Conservation (phyloP, 2,329 filamentous ascomycete genomes). For the Pezicula carpinea region DNA sequence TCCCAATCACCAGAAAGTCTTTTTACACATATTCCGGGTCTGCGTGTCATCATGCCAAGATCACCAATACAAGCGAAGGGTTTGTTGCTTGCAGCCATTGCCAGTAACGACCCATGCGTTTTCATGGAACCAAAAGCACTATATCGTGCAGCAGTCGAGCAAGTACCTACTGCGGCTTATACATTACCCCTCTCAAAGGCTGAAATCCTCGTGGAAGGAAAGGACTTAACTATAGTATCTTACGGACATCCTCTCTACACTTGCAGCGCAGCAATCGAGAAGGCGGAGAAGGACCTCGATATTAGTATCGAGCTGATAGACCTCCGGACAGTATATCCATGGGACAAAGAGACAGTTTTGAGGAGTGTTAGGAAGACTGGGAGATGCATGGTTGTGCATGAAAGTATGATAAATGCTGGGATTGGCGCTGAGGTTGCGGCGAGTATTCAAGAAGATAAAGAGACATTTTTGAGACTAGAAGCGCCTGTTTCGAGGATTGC, state of each 20-base stretch:
- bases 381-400: slow-evolving; percentile 65
- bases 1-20: slow-evolving; percentile 68
- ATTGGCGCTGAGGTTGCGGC: slow-evolving; percentile 69
- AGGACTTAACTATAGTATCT: slow-evolving; percentile 62
- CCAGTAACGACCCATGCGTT: slow-evolving; percentile 63
- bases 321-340: slow-evolving; percentile 67
- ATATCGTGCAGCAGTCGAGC: slow-evolving; percentile 68
- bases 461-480: slow-evolving; percentile 63
- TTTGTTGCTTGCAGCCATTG: slow-evolving; percentile 57
- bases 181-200: slow-evolving; percentile 64
- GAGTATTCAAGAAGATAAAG: slow-evolving; percentile 58
- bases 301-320: slow-evolving; percentile 67
- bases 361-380: slow-evolving; percentile 68
- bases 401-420: slow-evolving; percentile 71
- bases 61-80: slow-evolving; percentile 70
- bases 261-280: slow-evolving; percentile 60
- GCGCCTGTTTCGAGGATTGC: slow-evolving; percentile 67
- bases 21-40: slow-evolving; percentile 66
- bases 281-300: slow-evolving; percentile 63
- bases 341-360: slow-evolving; percentile 63
- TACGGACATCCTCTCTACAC: slow-evolving; percentile 70
- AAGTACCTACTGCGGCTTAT: slow-evolving; percentile 65
- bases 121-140: slow-evolving; percentile 75
- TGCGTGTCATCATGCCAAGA: slow-evolving; percentile 65
- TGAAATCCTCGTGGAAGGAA: slow-evolving; percentile 62